phyloP scores from a whole-genome alignment of 2,329 filamentous ascomycete genomes.

The Aspergillus quadricinctus region DNA sequence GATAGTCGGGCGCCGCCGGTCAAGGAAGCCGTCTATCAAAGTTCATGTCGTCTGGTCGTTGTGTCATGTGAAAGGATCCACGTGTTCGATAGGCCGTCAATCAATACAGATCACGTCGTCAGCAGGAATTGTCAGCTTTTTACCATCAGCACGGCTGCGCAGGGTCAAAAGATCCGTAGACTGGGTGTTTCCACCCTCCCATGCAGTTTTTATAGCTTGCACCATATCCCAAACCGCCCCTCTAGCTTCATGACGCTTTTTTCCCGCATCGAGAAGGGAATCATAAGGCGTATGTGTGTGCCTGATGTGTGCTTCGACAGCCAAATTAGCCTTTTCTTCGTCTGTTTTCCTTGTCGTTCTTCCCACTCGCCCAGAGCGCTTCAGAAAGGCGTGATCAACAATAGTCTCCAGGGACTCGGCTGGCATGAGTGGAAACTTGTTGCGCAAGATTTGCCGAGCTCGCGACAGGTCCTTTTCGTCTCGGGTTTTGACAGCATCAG shows the following conservation, averaged over 20 bases:
- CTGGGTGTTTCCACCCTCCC: constrained; percentile 20
- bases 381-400: constrained; percentile 38
- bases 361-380: constrained; percentile 39
- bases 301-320: constrained; percentile 43
- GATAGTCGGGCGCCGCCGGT: background rate
- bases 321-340: constrained; percentile 32
- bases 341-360: constrained; percentile 30
- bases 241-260: constrained; percentile 26
- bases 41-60: background rate
- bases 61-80: background rate
- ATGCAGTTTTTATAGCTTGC: constrained; percentile 24
- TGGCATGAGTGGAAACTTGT: constrained; percentile 39
- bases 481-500: constrained; percentile 34
- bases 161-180: background rate
- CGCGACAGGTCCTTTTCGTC: constrained; percentile 28
- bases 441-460: constrained; percentile 22
- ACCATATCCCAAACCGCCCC: constrained; percentile 28
- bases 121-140: background rate
- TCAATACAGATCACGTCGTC: background rate
- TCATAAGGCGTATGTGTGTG: constrained; percentile 42
- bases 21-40: background rate
- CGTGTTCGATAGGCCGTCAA: background rate
- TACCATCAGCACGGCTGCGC: background rate
- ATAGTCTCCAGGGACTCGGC: constrained; percentile 25
- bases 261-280: constrained; percentile 23